phyloP scores from a whole-genome alignment of 2,329 filamentous ascomycete species.

The Fusarium udum region DNA sequence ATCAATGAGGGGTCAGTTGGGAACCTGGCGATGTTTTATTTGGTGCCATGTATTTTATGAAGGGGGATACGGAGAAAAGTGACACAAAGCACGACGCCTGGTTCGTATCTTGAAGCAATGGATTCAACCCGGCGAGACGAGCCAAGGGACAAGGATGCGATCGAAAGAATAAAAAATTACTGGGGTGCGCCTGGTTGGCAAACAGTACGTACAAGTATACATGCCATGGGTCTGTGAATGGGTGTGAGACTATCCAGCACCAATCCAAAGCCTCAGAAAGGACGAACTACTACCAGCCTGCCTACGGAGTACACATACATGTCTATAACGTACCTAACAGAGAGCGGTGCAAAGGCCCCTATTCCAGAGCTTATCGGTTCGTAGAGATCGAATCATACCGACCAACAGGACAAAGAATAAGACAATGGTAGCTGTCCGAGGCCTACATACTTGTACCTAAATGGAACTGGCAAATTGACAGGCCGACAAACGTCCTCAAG shows the following conservation, averaged over 20 bases:
- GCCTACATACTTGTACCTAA: neutral
- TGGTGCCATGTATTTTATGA: conserved; percentile 46
- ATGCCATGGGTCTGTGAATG: conserved; percentile 1
- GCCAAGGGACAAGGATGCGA: conserved; percentile 41
- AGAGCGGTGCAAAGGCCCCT: conserved; percentile 17
- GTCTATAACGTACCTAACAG: conserved; percentile 11
- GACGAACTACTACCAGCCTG: conserved; percentile 15
- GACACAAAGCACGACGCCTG: conserved; percentile 44
- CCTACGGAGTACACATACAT: neutral
- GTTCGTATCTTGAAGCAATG: conserved; percentile 47
- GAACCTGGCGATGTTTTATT: conserved; percentile 46
- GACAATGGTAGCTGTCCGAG: neutral
- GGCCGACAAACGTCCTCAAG: conserved; percentile 22
- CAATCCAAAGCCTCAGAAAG: conserved; percentile 15
- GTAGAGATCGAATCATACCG: neutral
- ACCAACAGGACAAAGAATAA: neutral
- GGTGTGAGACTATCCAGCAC: conserved; percentile 33
- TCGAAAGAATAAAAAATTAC: conserved; percentile 33
- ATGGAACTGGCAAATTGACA: conserved; percentile 21
- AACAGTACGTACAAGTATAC: neutral
- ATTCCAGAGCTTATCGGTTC: neutral
- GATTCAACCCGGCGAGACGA: conserved; percentile 43
- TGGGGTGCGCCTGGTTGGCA: conserved; percentile 32
- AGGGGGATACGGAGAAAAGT: conserved; percentile 46
- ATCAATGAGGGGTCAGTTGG: conserved; percentile 42